Evolutionary conservation across 2,329 filamentous ascomycete genomes (phyloP).

Genomic region (Cladophialophora exuberans): DNA sequence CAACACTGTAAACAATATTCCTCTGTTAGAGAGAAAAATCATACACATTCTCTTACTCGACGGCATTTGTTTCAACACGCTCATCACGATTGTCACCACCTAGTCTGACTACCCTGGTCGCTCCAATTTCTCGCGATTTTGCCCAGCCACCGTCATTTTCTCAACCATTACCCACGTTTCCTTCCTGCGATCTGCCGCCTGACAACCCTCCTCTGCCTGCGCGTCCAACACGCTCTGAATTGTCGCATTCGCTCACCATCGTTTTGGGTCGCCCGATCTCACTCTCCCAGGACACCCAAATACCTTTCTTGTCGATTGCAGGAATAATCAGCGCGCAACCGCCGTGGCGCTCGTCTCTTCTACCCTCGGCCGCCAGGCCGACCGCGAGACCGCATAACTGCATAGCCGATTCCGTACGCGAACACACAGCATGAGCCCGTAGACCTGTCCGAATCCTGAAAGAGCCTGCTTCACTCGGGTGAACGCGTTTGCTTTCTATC

Average conservation of each 20-base stretch:
- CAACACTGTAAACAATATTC: constrained; percentile 20
- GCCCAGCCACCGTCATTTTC: constrained; percentile 31
- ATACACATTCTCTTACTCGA: not conserved
- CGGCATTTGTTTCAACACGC: not conserved
- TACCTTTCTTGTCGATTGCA: not conserved
- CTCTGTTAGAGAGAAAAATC: not conserved
- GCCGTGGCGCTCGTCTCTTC: constrained; percentile 10
- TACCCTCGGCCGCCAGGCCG: constrained; percentile 10
- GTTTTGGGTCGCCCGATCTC: constrained; percentile 1
- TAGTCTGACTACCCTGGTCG: constrained; percentile 19
- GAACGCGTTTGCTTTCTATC: constrained; percentile 14
- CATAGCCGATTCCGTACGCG: constrained; percentile 22
- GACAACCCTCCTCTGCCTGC: constrained; percentile 15
- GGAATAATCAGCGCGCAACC: not conserved
- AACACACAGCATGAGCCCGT: constrained; percentile 27
- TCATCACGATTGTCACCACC: not conserved
- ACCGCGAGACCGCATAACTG: constrained; percentile 22
- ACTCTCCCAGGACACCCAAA: not conserved
- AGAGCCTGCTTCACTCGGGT: constrained; percentile 21
- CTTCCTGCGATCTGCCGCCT: constrained; percentile 17
- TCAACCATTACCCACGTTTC: constrained; percentile 7
- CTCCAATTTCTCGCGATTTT: constrained; percentile 20
- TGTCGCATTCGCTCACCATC: constrained; percentile 20
- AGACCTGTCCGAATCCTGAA: constrained; percentile 13
- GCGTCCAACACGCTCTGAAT: constrained; percentile 22